phyloP scores from a whole-genome alignment of 768 basidiomycete species.

The Gautieria morchelliformis region DNA sequence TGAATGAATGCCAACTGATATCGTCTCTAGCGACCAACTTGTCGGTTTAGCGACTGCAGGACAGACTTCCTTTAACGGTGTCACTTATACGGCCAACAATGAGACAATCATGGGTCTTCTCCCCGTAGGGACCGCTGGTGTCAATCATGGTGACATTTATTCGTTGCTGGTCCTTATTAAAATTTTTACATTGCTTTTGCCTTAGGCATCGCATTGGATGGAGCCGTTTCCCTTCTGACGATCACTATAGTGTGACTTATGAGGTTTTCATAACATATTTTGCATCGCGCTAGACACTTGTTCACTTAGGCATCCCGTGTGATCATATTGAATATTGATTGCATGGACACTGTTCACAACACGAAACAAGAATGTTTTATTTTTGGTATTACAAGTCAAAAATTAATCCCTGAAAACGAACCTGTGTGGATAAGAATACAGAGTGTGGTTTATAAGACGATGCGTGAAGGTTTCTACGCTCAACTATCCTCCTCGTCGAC shows the following conservation, averaged over 20 bases:
- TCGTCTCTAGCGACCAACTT: conserved; percentile 25
- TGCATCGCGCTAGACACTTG: too few relatives aligned
- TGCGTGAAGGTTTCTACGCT: too few relatives aligned
- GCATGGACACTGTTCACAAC: too few relatives aligned
- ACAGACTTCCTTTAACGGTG: conserved; percentile 29
- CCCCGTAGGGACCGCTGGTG: conserved; percentile 36
- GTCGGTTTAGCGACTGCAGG: conserved; percentile 28
- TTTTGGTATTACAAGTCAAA: too few relatives aligned
- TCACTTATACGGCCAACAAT: conserved; percentile 37
- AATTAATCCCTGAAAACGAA: too few relatives aligned
- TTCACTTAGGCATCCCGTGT: too few relatives aligned
- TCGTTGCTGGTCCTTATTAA: not conserved
- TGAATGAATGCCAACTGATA: not conserved
- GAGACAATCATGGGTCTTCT: conserved; percentile 46
- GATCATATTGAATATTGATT: too few relatives aligned
- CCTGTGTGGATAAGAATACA: too few relatives aligned
- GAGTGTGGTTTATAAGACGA: too few relatives aligned
- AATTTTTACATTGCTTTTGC: not conserved
- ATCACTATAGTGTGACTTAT: conserved; percentile 31
- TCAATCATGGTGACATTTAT: conserved; percentile 40
- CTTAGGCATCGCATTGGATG: conserved; percentile 51
- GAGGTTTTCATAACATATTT: too few relatives aligned
- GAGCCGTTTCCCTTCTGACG: conserved; percentile 44
- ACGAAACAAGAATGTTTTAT: too few relatives aligned
- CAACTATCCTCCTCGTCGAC: conserved; percentile 1